Base-by-base conservation (phyloP, 768 basidiomycete species). In the Ramaria sp. region DNA sequence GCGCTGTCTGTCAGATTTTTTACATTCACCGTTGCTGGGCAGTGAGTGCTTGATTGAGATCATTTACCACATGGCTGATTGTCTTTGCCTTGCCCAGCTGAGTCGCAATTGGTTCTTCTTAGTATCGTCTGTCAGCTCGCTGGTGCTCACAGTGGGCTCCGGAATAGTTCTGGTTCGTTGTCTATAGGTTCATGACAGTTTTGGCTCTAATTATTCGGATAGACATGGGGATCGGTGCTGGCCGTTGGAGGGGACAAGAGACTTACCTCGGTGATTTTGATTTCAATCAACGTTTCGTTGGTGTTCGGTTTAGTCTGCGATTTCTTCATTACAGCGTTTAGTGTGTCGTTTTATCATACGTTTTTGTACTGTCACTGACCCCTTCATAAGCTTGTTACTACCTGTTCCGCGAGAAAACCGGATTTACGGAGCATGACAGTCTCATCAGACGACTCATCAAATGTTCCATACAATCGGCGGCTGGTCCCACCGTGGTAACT, bases 1-100 rank as follows among this genome's bases (percentile, higher is more conserved):
- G 52, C 19, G 52, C 34, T 19, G 52, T 41, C 34, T 53, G 52
- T 20, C 52, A 53, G 39, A 53, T 41, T 17, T 53, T 53, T 22
- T 53, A 38, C 20, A 53, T 53, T 42, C 37, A 39, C 7, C 52
- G 37, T 19, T 53, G 37, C 39, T 53, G 52, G 52, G 52, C 2
- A 20, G 52, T 53, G 39, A 10, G 52, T 53, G 19, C 41, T 19
- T 46, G 2, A 19, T 46, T 10, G 19, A n/a, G 15, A 45, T 15
- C 5, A 2, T 27, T 37, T 13, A 37, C 9, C 1, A 37, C 9
- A 37, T 37, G 34, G 2, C 10, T 10, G 34, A 37, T 37, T 13
- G 13, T 37, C 34, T 37, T 37, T 37, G 6, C 9, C 34, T 3
- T 17, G 7, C 22, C 27, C 27, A 53, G 52, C 15, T 53, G 41